A percentile compares a stretch with the other conserved stretches of the same genome.
Conservation (phyloP, 257 asterid genomes). For the Paulownia fortunei region DNA sequence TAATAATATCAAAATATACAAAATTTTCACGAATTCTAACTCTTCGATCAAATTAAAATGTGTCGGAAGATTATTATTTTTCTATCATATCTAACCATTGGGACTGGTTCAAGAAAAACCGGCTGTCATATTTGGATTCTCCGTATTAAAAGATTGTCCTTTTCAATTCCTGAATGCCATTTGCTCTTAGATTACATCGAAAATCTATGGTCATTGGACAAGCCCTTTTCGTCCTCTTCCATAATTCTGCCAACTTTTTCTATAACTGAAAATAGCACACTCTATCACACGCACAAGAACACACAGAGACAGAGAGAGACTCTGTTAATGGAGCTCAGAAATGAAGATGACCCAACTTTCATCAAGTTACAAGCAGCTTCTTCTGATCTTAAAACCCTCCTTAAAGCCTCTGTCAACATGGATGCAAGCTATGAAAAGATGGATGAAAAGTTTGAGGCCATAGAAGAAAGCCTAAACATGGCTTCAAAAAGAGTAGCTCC, state of each 20-base stretch:
- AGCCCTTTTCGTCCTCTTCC: background rate
- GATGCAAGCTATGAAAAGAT: conserved; percentile 48
- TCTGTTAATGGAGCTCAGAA: conserved; percentile 41
- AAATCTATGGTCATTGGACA: conserved; percentile 5
- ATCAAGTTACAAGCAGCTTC: conserved; percentile 44
- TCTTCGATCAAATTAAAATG: no score
- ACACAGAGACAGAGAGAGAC: background rate
- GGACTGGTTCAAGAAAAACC: conserved; percentile 30
- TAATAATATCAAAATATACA: no score
- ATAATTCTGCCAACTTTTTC: background rate
- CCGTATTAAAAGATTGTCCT: conserved; percentile 30
- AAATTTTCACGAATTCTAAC: no score
- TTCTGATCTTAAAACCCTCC: conserved; percentile 53
- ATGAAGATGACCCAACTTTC: conserved; percentile 49
- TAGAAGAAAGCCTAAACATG: conserved; percentile 45
- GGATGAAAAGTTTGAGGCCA: conserved; percentile 41
- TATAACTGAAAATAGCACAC: background rate
- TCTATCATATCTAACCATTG: background rate
- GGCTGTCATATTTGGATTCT: conserved; percentile 35
- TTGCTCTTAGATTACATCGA: conserved; percentile 42
- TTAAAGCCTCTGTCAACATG: conserved; percentile 45
- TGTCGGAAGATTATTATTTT: no score
- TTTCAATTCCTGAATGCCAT: conserved; percentile 37
- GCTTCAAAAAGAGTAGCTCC: conserved; percentile 70
- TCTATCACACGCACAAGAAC: background rate